Conservation (phyloP, 164 flowering plant species). For the Cinnamomum chago region DNA sequence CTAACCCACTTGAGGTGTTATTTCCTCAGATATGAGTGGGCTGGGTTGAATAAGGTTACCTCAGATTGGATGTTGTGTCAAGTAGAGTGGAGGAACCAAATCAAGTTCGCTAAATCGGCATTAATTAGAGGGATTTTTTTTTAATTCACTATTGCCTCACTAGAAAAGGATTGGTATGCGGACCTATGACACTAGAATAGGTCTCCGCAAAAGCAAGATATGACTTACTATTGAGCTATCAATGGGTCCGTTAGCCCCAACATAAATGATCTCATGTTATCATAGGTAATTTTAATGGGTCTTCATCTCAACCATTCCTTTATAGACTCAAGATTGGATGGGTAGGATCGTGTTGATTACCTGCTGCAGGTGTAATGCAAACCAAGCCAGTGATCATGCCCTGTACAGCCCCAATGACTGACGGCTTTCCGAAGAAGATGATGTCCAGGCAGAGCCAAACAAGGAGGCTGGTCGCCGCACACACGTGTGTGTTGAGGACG, state of each 20-base stretch:
- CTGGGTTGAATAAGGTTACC: too few species aligned
- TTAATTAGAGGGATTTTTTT: too few species aligned
- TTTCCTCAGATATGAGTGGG: too few species aligned
- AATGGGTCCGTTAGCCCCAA: not conserved
- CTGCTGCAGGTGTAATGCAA: constrained; percentile 28
- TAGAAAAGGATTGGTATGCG: too few species aligned
- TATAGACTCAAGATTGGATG: not conserved
- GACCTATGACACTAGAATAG: not conserved
- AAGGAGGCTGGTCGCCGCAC: constrained; percentile 32
- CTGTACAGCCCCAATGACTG: constrained; percentile 34
- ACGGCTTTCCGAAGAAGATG: constrained; percentile 30
- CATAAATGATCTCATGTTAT: not conserved
- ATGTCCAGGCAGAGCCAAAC: constrained; percentile 29
- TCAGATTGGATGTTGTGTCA: too few species aligned
- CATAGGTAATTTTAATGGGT: not conserved
- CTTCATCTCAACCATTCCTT: not conserved
- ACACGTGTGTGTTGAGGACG: constrained; percentile 25
- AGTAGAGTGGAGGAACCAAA: too few species aligned
- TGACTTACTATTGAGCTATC: not conserved
- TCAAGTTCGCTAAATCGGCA: too few species aligned
- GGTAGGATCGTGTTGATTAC: not conserved
- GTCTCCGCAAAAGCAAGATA: too few species aligned
- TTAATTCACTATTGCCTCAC: too few species aligned
- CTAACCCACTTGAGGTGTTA: too few species aligned
- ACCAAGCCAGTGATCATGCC: constrained; percentile 38